Base-by-base conservation (phyloP, 192 early-diverging fungal species). In the Coemansia sp. region DNA sequence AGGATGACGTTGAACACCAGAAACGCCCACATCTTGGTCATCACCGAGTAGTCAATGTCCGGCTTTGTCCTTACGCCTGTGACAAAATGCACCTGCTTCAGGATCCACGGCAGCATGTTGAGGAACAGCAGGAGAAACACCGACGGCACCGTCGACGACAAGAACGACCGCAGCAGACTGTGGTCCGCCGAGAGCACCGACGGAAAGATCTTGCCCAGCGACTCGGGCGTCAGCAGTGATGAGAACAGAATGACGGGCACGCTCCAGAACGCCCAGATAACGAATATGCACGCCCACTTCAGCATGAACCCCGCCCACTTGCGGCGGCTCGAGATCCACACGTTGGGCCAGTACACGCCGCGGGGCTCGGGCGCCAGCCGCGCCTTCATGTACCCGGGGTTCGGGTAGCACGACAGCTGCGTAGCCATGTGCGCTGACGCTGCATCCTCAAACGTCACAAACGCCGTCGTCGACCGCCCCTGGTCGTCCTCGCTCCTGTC, bases 401-500 rank as follows among this genome's bases (percentile, higher is more conserved):
- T 83, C 14, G 85, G 77, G 56, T 85, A 75, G 53, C 85, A 83
- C 27, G 88, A 78, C 0, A 84, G 76, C 74, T 92, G 89, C 11
- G 87, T 75, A 10, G 83, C 80, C 40, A 88, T 76, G 63, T 85
- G 85, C 76, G 90, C 90, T 36, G 86, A 83, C 21, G 82, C 79
- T n/a, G 88, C 77, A 26, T 85, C 81, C 54, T 86, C 83, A 65
- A 89, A 92, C 14, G 90, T 92, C n/a, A 92, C 88, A 61, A 92
- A 92, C 2, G 87, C 90, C 21, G 87, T 84, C 14, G 82, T 86
- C 1, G 88, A 82, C 14, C 43, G 62, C 3, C 63, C 62, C 2
- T 33, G 17, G n/a, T 37, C 41, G 38, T 65, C 76, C 0, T 46
- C 18, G 57, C 58, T 39, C 14, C 42, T 40, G 10, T 17, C 10